A percentile compares a stretch with the other conserved stretches of the same genome.
These are phyloP conservation scores for Pleurostoma richardsiae DNA, from an alignment of 2,329 filamentous ascomycete species.

Conservation along the genomic window DNA sequence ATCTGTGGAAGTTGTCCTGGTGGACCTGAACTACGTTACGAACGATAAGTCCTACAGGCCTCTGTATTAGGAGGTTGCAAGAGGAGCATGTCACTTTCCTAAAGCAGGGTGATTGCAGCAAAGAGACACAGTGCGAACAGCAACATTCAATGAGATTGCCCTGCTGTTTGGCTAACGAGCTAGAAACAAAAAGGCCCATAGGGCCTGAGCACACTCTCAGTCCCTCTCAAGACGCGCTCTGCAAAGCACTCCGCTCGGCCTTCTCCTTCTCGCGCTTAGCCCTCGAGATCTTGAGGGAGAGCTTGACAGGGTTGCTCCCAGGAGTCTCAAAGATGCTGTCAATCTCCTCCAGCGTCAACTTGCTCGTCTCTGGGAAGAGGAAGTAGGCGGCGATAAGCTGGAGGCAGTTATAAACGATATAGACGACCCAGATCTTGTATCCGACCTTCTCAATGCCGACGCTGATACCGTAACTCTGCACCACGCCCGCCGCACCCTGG, in stretches of 20 bases:
- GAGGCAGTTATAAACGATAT: conserved; percentile 42
- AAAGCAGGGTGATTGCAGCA: no score
- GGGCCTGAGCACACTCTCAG: no score
- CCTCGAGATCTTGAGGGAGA: conserved; percentile 11
- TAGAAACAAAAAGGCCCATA: no score
- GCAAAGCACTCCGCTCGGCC: not conserved
- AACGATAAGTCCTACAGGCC: no score
- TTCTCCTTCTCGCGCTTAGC: conserved; percentile 10
- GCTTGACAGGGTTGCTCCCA: conserved; percentile 9
- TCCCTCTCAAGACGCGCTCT: no score
- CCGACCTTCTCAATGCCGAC: conserved; percentile 39
- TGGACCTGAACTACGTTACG: no score
- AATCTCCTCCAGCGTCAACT: conserved; percentile 48
- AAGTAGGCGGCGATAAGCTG: conserved; percentile 42
- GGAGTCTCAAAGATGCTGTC: conserved; percentile 47
- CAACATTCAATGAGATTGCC: no score
- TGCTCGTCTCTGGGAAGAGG: conserved; percentile 46
- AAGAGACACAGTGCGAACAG: no score
- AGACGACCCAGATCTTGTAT: conserved; percentile 46
- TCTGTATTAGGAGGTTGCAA: no score
- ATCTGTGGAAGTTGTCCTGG: no score
- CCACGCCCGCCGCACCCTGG: conserved; percentile 34
- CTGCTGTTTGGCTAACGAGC: no score
- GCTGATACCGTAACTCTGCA: conserved; percentile 39
- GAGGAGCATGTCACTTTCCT: no score